Evolutionary conservation across 257 asterid species (phyloP), one percentile per base, ranked within the genome.

Genomic region (Jasminum sambac): DNA sequence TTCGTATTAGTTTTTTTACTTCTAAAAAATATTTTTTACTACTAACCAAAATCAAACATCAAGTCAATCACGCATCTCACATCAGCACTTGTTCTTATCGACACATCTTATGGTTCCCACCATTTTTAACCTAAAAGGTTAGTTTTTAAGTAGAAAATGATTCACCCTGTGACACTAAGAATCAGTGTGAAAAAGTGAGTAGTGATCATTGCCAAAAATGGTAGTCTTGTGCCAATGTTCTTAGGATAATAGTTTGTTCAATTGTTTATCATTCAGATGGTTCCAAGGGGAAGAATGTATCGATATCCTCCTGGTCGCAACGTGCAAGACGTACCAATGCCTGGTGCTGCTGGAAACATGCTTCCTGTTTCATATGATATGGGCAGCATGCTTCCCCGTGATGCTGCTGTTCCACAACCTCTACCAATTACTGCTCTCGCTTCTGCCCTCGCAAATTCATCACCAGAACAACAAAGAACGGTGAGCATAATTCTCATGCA

Each of bases 291-390:
- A 11, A 72, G 96, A 55, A 80, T 88, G 88, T 87, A 82, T 50
- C 85, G 95, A 17, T 88, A 81, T 67, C 96, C 96, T 71, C 83
- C 91, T 5, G 96, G 96, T 11, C 88, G 96, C 12, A 86, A 82
- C 40, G 82, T 77, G 76, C 84, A 76, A 39, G 95, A 83, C 14
- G 69, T 34, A 48, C 30, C 62, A 9, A 55, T 55, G n/a, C 26
- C 36, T 9, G 62, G 62, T 21, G 26, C 62, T 21, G 62, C 36
- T 55, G 62, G 62, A 55, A 21, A 30, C 62, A 19, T 55, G 62
- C 62, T 55, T 3, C 19, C 62, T 55, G 62, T 55, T 10, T 34
- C 62, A 5, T 55, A 55, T 55, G 62, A 55, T 34, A 55, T 55
- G 62, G 62, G 62, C 23, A 14, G 62, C 62, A 55, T 55, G 62